These are phyloP conservation scores for Boechera stricta DNA, from an alignment of 345 rosid species.

Conservation along the genomic window DNA sequence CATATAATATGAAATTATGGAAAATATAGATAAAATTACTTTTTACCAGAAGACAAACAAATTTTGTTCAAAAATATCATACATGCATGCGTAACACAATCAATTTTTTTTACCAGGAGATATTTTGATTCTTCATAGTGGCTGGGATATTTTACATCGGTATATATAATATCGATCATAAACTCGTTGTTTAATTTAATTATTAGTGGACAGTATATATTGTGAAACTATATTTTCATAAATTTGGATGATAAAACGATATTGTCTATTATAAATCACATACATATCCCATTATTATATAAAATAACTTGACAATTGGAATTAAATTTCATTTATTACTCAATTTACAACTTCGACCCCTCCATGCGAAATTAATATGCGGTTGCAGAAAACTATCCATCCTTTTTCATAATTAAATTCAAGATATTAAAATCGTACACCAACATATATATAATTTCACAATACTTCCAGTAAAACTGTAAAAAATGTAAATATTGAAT, in stretches of 20 bases:
- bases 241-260: conserved; percentile 28
- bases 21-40: no score
- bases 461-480: conserved; percentile 42
- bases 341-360: conserved; percentile 43
- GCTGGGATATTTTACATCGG: neutral
- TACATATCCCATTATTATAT: conserved; percentile 36
- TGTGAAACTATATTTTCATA: conserved; percentile 6
- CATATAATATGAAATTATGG: no score
- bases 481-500: conserved; percentile 32
- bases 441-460: neutral
- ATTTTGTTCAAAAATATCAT: neutral
- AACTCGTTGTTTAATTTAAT: neutral
- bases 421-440: neutral
- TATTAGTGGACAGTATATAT: conserved; percentile 6
- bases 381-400: conserved; percentile 38
- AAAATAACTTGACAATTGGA: conserved; percentile 27
- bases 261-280: conserved; percentile 21
- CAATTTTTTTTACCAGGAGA: conserved; percentile 1
- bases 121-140: conserved; percentile 4
- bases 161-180: neutral
- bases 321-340: conserved; percentile 43
- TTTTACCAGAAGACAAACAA: no score
- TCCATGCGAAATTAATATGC: conserved; percentile 38
- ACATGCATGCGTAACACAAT: neutral
- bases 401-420: neutral